Evolutionary conservation across 140 eudicot genomes (phyloP).

Genomic region (Erigeron philadelphicus): DNA sequence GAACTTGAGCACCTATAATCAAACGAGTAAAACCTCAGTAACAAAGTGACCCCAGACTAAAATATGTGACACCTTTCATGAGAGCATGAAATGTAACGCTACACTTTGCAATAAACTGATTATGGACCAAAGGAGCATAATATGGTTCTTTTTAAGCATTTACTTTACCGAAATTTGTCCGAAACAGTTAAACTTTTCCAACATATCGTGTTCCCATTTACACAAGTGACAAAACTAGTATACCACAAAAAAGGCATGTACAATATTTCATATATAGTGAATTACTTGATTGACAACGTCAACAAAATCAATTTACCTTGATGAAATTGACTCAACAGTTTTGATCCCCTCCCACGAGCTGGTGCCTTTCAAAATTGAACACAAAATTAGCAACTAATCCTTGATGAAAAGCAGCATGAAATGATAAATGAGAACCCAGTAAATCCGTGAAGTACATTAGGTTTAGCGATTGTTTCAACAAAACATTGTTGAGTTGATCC

Average conservation of each 20-base stretch:
- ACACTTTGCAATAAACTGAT: background rate
- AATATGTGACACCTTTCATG: background rate
- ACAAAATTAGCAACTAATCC: too few species aligned
- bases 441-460: background rate
- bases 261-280: background rate
- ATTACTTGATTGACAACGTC: background rate
- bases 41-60: background rate
- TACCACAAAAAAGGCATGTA: background rate
- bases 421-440: background rate
- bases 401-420: background rate
- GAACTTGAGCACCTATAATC: background rate
- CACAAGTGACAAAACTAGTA: too few species aligned
- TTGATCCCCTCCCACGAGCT: background rate
- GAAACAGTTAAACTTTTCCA: background rate
- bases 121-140: background rate
- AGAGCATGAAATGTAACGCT: too few species aligned
- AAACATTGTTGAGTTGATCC: background rate
- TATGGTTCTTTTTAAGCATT: background rate
- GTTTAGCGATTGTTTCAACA: background rate
- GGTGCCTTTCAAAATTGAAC: background rate
- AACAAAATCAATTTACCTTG: background rate
- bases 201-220: too few species aligned
- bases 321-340: background rate
- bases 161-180: background rate
- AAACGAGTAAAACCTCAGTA: background rate